Conservation (phyloP, 2,329 filamentous ascomycete species). For the Huntiella bhutanensis region DNA sequence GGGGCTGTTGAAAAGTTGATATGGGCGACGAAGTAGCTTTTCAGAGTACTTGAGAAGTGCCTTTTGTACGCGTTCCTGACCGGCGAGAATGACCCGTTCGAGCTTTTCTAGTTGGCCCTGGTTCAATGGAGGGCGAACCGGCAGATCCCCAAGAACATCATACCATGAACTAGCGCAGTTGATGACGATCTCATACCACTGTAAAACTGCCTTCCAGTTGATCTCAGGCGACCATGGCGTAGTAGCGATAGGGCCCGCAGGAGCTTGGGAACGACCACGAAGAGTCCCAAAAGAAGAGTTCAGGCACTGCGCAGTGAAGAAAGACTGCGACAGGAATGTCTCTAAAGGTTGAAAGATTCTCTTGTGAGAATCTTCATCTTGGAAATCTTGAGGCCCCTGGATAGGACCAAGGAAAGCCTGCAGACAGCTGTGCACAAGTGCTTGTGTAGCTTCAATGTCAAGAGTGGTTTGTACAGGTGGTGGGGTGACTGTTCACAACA, state of each 20-base stretch:
- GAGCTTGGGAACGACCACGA: background rate
- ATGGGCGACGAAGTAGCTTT: slow-evolving; percentile 59
- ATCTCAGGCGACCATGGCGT: slow-evolving; percentile 44
- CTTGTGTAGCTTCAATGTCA: too few species aligned
- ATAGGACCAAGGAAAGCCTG: too few species aligned
- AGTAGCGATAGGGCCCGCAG: slow-evolving; percentile 20
- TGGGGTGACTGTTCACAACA: too few species aligned
- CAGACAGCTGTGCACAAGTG: too few species aligned
- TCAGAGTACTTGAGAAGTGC: slow-evolving; percentile 62
- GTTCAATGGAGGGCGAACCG: background rate
- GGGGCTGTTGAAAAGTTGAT: slow-evolving; percentile 45
- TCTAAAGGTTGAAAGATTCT: slow-evolving; percentile 56
- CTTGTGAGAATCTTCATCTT: slow-evolving; percentile 1
- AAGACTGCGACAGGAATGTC: slow-evolving; percentile 53
- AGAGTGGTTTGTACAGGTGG: too few species aligned
- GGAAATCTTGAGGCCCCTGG: background rate
- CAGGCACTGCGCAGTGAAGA: slow-evolving; percentile 51
- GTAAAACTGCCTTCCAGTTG: slow-evolving; percentile 50
- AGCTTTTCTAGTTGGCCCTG: slow-evolving; percentile 15
- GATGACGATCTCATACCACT: slow-evolving; percentile 57
- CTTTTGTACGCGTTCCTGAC: slow-evolving; percentile 49
- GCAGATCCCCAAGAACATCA: background rate
- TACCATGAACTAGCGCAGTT: slow-evolving; percentile 52
- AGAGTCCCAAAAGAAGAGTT: slow-evolving; percentile 52
- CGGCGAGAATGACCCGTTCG: slow-evolving; percentile 30